A percentile compares a stretch with the other conserved stretches of the same genome.
phyloP scores from a whole-genome alignment of 2,329 filamentous ascomycete species.

The Microcyclospora pomicola region DNA sequence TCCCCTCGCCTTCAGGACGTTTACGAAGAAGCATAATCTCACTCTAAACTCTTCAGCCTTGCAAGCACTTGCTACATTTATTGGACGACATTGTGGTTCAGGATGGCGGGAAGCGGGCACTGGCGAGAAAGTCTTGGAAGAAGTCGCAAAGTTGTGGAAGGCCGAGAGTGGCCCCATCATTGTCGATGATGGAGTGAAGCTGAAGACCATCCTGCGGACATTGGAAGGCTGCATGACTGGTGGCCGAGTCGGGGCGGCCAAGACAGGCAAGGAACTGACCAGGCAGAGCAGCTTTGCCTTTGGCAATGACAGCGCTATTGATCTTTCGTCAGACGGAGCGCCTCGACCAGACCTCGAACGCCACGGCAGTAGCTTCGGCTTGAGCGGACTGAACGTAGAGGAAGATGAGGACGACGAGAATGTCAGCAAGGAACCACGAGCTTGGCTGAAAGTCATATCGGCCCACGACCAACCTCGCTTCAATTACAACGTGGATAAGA shows the following conservation, averaged over 20 bases:
- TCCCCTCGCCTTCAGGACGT: slow-evolving; percentile 83
- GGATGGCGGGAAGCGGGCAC: slow-evolving; percentile 93
- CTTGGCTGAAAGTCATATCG: slow-evolving; percentile 71
- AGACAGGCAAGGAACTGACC: slow-evolving; percentile 36
- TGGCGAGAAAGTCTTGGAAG: slow-evolving; percentile 83
- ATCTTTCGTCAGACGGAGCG: slow-evolving; percentile 6
- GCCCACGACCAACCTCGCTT: slow-evolving; percentile 77
- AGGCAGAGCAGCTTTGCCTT: slow-evolving; percentile 53
- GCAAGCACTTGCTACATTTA: slow-evolving; percentile 71
- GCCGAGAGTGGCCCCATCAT: slow-evolving; percentile 77
- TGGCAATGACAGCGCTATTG: slow-evolving; percentile 28
- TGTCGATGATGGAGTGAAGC: slow-evolving; percentile 58
- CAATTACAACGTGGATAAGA: slow-evolving; percentile 64
- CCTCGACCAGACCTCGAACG: slow-evolving; percentile 36
- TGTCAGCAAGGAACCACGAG: slow-evolving; percentile 52
- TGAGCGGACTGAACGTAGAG: slow-evolving; percentile 37
- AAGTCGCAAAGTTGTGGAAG: slow-evolving; percentile 86
- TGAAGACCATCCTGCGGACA: slow-evolving; percentile 71
- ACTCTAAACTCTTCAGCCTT: slow-evolving; percentile 81
- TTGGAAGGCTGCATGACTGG: slow-evolving; percentile 80
- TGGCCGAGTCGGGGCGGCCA: slow-evolving; percentile 49
- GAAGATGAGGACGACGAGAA: slow-evolving; percentile 47
- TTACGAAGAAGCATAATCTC: slow-evolving; percentile 94
- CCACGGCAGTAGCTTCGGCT: slow-evolving; percentile 47
- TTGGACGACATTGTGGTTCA: slow-evolving; percentile 85